Evolutionary conservation across 2,329 filamentous ascomycete species (phyloP), one percentile per base, ranked within the genome.

Genomic region (Nigrospora sphaerica): DNA sequence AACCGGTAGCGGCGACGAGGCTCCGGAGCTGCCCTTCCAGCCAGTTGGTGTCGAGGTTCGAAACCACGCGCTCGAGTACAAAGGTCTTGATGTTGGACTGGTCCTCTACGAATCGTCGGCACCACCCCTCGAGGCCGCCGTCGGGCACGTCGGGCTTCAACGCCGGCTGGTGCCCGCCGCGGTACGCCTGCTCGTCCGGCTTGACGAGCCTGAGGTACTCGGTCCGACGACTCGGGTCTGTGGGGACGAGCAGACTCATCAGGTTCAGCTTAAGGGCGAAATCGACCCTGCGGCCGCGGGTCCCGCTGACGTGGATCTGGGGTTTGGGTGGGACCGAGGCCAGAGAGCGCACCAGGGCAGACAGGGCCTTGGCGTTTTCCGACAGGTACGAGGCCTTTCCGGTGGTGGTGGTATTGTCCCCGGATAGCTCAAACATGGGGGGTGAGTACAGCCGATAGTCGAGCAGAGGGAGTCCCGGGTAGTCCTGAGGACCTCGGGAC

Each of bases 221-320:
- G 57, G 77, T 68, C 23, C 73, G 68, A 33, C 64, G 54, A 19
- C 56, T 58, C 9, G 66, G 58, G 45, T 73, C 67, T 3, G 75
- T 70, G 0, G 75, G 68, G 2, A 79, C 66, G 6, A 81, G 64
- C 12, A 80, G 62, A 41, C 61, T 66, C 72, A 80, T 75, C 16
- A 79, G 62, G 56, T 80, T 80, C 37, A 80, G 61, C 54, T 70
- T 73, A 48, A 80, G 59, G 47, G 72, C 67, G 52, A 81, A 80
- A 57, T 80, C 76, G 32, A 73, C 54, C 50, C 56, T 62, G 47
- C 61, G 58, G n/a, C 65, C 63, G 31, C 70, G 68, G 32, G 61
- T 69, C 39, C 77, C 77, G 3, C 63, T 63, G 44, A 80, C 68
- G 45, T 71, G 66, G 18, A 80, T 67, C 50, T 73, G 67, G 0